Evolutionary conservation across 345 rosid genomes (phyloP), one percentile per base, ranked within the genome.

Genomic region (Heritiera fomes): DNA sequence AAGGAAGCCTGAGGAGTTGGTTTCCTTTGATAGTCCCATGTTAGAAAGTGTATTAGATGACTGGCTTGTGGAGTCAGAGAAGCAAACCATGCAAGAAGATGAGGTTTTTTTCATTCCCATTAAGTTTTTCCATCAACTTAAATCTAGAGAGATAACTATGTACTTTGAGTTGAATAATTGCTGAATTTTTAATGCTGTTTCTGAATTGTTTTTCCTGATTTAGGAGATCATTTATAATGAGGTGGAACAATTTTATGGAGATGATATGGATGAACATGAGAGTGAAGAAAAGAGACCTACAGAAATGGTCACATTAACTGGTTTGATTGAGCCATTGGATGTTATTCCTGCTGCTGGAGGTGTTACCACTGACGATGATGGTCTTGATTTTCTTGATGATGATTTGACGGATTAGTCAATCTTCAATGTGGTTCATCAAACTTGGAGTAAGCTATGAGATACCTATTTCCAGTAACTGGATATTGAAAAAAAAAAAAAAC

Each of bases 31-130:
- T 79, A 78, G 84, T 81, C 81, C 81, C 49, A 83, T 86, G 84
- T 56, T 86, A 61, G 96, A 93, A 74, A 85, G 59, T 69, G 59
- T 90, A 70, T 84, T 91, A 65, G 88, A 86, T 7, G 94, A 89
- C 79, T 94, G 97, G 97, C 81, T 94, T 47, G 84, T 84, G 75
- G 86, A 81, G 70, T 77, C 84, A 38, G 91, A 87, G 53, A 89
- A 83, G 79, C 85, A 52, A 75, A 40, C 81, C 53, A 53, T 81
- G 75, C 84, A 67, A 75, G 88, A 89, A 75, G 91, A 92, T 40
- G 94, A 92, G 97, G 98, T 94, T 85, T 72, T 55, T 71, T 69
- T 70, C 32, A 56, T 65, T 10, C 18, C 47, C 61, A 28, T 65
- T 50, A 70, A 70, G 50, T 71, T 71, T 45, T 15, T 30, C 9